phyloP scores from a whole-genome alignment of 2,329 filamentous ascomycete species.

The Hymenotorrendiella dingleyae region DNA sequence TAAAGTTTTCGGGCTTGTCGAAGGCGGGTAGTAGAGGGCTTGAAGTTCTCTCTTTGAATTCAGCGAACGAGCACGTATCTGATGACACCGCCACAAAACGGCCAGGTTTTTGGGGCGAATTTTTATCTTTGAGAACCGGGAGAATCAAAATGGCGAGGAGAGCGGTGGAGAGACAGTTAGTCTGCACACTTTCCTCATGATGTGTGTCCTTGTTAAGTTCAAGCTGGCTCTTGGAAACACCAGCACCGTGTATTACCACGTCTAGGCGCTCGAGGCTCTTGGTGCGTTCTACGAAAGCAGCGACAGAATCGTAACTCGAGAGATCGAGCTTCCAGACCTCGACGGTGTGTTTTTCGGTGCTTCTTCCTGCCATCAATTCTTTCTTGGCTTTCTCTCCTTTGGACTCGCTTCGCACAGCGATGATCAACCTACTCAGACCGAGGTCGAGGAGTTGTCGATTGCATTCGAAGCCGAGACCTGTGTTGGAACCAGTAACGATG shows the following conservation, averaged over 20 bases:
- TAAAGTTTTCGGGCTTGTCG: slow-evolving; percentile 1
- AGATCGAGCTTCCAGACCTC: slow-evolving; percentile 48
- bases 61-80: slow-evolving; percentile 1
- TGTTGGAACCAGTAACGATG: slow-evolving; percentile 13
- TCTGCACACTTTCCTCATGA: slow-evolving; percentile 3
- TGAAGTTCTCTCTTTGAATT: slow-evolving; percentile 3
- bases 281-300: slow-evolving; percentile 2
- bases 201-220: too few relatives aligned
- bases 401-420: slow-evolving; percentile 38
- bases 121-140: slow-evolving; percentile 2
- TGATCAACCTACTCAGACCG: slow-evolving; percentile 37
- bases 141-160: slow-evolving; percentile 5
- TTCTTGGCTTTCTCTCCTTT: slow-evolving; percentile 38
- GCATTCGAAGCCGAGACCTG: slow-evolving; percentile 37
- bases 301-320: slow-evolving; percentile 11
- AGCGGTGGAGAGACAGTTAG: slow-evolving; percentile 7
- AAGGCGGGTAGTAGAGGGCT: not conserved
- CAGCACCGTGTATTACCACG: slow-evolving; percentile 7
- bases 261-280: slow-evolving; percentile 6
- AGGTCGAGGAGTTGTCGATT: slow-evolving; percentile 35
- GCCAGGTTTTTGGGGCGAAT: too few relatives aligned
- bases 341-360: slow-evolving; percentile 32
- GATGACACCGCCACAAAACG: slow-evolving; percentile 1
- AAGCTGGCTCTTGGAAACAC: not conserved
- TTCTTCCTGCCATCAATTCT: slow-evolving; percentile 23